Evolutionary conservation across 163 green algal genomes (phyloP).

Genomic region (Dunaliella salina): DNA sequence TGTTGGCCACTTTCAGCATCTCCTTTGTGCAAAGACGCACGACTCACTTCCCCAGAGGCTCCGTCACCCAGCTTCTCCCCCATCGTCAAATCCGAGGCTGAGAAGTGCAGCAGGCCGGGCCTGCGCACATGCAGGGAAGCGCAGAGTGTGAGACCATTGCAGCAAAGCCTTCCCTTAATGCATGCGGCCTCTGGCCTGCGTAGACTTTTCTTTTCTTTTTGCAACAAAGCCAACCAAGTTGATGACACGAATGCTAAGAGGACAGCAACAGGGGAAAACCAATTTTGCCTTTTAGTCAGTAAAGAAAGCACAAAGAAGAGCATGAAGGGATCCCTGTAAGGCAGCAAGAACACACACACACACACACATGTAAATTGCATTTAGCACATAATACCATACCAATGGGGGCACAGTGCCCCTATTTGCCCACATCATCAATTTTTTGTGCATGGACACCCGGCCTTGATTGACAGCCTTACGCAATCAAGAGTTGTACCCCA

Average conservation of each 20-base stretch:
- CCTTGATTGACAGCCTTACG: too few species aligned
- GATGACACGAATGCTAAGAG: not conserved
- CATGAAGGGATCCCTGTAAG: too few species aligned
- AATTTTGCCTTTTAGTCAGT: too few species aligned
- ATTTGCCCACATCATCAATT: too few species aligned
- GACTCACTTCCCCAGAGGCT: constrained; percentile 49
- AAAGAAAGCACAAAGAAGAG: too few species aligned
- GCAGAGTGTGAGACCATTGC: not conserved
- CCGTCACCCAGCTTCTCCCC: constrained; percentile 45
- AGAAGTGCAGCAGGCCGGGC: not conserved
- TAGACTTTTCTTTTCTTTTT: not conserved
- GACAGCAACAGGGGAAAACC: not conserved
- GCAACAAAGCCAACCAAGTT: not conserved
- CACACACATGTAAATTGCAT: too few species aligned
- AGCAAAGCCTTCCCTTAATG: too few species aligned
- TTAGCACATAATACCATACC: too few species aligned
- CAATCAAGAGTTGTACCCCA: not conserved
- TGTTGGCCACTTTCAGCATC: constrained; percentile 6
- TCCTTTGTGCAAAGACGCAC: not conserved
- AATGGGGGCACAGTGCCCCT: too few species aligned
- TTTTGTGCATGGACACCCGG: too few species aligned
- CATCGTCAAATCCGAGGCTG: constrained; percentile 9
- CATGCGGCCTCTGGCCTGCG: too few species aligned
- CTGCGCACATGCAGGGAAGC: not conserved
- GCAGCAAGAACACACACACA: too few species aligned